Evolutionary conservation across 1,284 basidiomycete genomes (phyloP), one percentile per base, ranked within the genome.

Genomic region (Moesziomyces sp.): DNA sequence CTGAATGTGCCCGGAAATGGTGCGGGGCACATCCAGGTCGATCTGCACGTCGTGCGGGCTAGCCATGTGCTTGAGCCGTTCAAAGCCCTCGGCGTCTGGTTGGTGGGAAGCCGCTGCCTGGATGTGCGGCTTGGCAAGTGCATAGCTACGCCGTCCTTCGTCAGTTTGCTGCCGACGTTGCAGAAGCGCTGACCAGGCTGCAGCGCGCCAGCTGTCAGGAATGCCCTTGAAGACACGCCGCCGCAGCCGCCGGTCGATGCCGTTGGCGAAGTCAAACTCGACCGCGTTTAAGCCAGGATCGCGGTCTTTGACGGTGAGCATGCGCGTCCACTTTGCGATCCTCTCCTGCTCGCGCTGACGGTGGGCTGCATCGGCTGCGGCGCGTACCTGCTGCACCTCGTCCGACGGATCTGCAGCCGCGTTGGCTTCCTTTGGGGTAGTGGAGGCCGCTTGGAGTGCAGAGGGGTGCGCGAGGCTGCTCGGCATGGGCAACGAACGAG

Each of bases 21-120:
- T 99, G 78, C 97, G 87, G 5, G 97, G 97, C 0, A 99, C 95
- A 81, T 99, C 97, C 74, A 99, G 87, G 86, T 99, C 97, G 79
- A 99, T 99, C 86, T 99, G 97, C 24, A 98, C 91, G 82, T 99
- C 97, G 84, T 93, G 94, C 8, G 87, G 88, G 48, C 92, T 94
- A 13, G 94, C 91, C 68, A 45, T 51, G 6, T 44, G 42, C 35
- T 65, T 46, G 47, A 76, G 52, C 16, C 49, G 8, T 5, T 51
- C 61, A 33, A 52, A 58, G 18, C 16, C 35, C 9, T n/a, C 35
- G 10, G 45, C 24, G 53, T 57, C 52, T 3, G 51, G 16, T 23
- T 54, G n/a, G 13, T 54, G n/a, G 13, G 10, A 33, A 18, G 46
- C 45, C 5, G 42, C n/a, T 21, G 46, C 7, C 5, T 56, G 43